Conservation (phyloP, 768 basidiomycete species). For the Tylopilus intermedius region DNA sequence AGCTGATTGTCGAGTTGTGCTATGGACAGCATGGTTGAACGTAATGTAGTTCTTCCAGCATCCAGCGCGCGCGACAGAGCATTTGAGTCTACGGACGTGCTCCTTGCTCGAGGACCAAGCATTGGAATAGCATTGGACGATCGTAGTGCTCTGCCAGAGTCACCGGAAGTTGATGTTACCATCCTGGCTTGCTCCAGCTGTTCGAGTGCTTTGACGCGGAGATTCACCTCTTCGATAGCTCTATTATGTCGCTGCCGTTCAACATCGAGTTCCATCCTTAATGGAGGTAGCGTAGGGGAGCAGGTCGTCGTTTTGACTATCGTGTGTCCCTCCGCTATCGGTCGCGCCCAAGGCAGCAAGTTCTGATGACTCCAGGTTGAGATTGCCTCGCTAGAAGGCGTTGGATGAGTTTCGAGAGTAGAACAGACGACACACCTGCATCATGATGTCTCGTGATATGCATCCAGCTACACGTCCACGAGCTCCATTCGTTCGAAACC, state of each 20-base stretch:
- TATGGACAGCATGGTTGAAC: conserved; percentile 15
- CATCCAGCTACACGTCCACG: conserved; percentile 45
- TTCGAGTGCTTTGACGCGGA: conserved; percentile 37
- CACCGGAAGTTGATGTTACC: not conserved
- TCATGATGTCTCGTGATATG: conserved; percentile 30
- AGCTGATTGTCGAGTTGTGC: conserved; percentile 36
- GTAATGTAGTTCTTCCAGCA: not conserved
- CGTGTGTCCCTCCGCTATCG: not conserved
- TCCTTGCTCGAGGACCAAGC: conserved; percentile 16
- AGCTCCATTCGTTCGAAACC: conserved; percentile 38
- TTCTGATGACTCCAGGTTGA: conserved; percentile 23
- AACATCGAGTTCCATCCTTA: conserved; percentile 40
- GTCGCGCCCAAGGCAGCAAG: conserved; percentile 1
- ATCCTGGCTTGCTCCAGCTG: conserved; percentile 23
- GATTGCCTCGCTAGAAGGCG: conserved; percentile 15
- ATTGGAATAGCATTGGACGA: not conserved
- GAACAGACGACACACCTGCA: conserved; percentile 37
- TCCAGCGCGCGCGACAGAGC: conserved; percentile 6
- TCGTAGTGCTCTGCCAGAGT: not conserved
- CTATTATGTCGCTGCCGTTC: conserved; percentile 41
- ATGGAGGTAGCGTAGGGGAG: conserved; percentile 39
- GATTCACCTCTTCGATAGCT: conserved; percentile 37
- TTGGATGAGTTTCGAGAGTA: conserved; percentile 7
- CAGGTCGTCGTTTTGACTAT: conserved; percentile 23
- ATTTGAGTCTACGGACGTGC: conserved; percentile 20